Percentiles rank a stretch among this genome's conserved stretches.
Evolutionary conservation across 495 filamentous ascomycete genomes (phyloP).

Genomic region (Aspergillus avenaceus): DNA sequence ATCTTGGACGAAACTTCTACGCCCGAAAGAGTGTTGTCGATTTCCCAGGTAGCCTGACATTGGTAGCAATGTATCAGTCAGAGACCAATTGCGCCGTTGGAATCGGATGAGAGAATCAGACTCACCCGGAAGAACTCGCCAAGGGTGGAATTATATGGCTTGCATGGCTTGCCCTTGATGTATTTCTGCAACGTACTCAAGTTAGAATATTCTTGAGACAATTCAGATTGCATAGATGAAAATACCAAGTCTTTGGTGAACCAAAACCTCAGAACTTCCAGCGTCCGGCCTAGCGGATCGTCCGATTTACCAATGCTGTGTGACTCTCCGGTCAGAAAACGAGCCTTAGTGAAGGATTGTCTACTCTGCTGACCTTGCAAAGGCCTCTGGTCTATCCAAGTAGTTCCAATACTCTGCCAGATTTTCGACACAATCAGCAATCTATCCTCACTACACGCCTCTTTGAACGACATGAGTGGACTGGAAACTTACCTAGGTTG

Average conservation of each 20-base stretch:
- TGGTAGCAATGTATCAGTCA: slow-evolving; percentile 8
- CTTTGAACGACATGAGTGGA: not conserved
- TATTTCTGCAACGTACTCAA: slow-evolving; percentile 65
- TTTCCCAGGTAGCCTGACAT: slow-evolving; percentile 84
- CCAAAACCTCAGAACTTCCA: slow-evolving; percentile 93
- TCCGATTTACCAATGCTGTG: slow-evolving; percentile 92
- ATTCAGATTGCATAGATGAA: slow-evolving; percentile 1
- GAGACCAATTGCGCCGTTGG: not conserved
- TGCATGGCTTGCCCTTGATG: slow-evolving; percentile 96
- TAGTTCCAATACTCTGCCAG: slow-evolving; percentile 94
- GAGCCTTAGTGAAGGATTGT: slow-evolving; percentile 14
- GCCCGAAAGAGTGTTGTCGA: slow-evolving; percentile 60
- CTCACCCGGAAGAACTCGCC: slow-evolving; percentile 96
- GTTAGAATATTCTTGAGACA: slow-evolving; percentile 4
- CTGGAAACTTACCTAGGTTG: slow-evolving; percentile 63
- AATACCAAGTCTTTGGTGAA: slow-evolving; percentile 91
- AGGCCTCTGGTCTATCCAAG: slow-evolving; percentile 90
- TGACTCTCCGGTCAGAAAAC: slow-evolving; percentile 34
- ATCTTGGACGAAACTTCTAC: slow-evolving; percentile 36
- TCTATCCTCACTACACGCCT: not conserved
- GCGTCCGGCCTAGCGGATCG: slow-evolving; percentile 84
- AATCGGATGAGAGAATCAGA: slow-evolving; percentile 5
- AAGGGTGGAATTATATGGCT: slow-evolving; percentile 94
- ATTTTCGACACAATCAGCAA: slow-evolving; percentile 12
- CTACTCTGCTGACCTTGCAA: slow-evolving; percentile 59